A percentile compares a stretch with the other conserved stretches of the same genome.
phyloP scores from a whole-genome alignment of 805 yeast genomes.

The Ogataea naganishii region DNA sequence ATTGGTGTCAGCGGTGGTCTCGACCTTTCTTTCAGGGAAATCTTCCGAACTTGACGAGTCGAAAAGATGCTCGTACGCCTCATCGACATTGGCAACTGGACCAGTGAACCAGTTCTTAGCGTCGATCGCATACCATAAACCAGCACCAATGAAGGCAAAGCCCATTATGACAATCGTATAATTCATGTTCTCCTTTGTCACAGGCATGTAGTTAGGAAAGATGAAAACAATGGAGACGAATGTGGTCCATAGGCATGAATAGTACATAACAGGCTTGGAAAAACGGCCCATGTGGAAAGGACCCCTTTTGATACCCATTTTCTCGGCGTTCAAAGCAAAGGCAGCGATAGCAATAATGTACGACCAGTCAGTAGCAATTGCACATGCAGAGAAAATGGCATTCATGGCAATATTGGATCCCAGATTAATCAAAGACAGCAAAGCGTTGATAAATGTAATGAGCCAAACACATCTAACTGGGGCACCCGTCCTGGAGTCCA shows the following conservation, averaged over 20 bases:
- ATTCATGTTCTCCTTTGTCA: slow-evolving; percentile 38
- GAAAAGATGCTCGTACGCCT: slow-evolving; percentile 15
- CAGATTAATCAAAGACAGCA: slow-evolving; percentile 34
- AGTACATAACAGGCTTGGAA: slow-evolving; percentile 31
- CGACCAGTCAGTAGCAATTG: slow-evolving; percentile 42
- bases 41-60: too few relatives aligned
- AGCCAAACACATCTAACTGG: slow-evolving; percentile 38
- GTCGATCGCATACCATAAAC: slow-evolving; percentile 36
- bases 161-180: slow-evolving; percentile 45
- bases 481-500: slow-evolving; percentile 30
- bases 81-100: slow-evolving; percentile 40
- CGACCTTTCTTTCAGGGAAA: too few relatives aligned
- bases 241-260: slow-evolving; percentile 35
- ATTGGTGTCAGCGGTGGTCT: too few relatives aligned
- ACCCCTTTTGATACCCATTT: slow-evolving; percentile 38
- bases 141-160: slow-evolving; percentile 25
- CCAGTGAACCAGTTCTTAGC: slow-evolving; percentile 51
- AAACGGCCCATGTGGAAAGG: slow-evolving; percentile 36
- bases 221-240: slow-evolving; percentile 38
- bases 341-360: slow-evolving; percentile 37
- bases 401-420: slow-evolving; percentile 38
- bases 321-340: slow-evolving; percentile 35
- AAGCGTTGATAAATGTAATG: slow-evolving; percentile 30
- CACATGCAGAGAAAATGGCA: slow-evolving; percentile 46
- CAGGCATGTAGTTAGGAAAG: slow-evolving; percentile 43